phyloP scores from a whole-genome alignment of 805 yeast species.

The Saturnispora sekii region DNA sequence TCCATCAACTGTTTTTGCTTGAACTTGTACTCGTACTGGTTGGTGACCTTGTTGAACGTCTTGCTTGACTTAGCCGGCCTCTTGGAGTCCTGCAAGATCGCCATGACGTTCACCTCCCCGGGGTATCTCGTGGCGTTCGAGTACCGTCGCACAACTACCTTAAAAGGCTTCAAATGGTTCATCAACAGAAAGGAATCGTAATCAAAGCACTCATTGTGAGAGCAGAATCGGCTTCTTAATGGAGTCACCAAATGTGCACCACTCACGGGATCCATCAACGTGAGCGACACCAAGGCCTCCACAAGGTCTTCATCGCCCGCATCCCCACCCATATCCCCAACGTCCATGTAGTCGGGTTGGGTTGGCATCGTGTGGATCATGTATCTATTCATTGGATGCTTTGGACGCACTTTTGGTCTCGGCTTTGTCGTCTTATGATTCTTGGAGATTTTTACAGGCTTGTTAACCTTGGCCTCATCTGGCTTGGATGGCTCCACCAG shows the following conservation, averaged over 20 bases:
- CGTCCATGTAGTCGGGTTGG: constrained; percentile 20
- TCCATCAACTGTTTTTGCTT: constrained; percentile 14
- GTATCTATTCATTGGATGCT: constrained; percentile 9
- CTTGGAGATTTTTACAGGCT: background rate
- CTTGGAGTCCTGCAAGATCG: constrained; percentile 21
- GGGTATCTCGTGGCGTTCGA: constrained; percentile 9
- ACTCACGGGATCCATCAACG: constrained; percentile 26
- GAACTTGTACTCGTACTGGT: constrained; percentile 18
- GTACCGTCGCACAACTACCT: constrained; percentile 16
- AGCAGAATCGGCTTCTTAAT: constrained; percentile 24
- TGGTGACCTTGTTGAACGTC: constrained; percentile 18
- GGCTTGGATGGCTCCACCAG: too few species aligned
- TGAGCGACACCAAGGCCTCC: constrained; percentile 22
- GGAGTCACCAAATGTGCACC: constrained; percentile 24
- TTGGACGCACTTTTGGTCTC: constrained; percentile 9
- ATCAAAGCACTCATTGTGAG: constrained; percentile 30
- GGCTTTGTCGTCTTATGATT: background rate
- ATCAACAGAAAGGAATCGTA: constrained; percentile 22
- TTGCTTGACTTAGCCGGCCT: constrained; percentile 15
- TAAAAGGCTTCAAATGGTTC: constrained; percentile 23
- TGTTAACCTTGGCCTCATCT: too few species aligned
- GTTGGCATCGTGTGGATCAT: constrained; percentile 12
- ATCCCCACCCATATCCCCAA: constrained; percentile 2
- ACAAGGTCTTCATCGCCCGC: constrained; percentile 24
- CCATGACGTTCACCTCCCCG: constrained; percentile 16